Base-by-base conservation (phyloP, 768 basidiomycete genomes). In the Termitomyces sp. region DNA sequence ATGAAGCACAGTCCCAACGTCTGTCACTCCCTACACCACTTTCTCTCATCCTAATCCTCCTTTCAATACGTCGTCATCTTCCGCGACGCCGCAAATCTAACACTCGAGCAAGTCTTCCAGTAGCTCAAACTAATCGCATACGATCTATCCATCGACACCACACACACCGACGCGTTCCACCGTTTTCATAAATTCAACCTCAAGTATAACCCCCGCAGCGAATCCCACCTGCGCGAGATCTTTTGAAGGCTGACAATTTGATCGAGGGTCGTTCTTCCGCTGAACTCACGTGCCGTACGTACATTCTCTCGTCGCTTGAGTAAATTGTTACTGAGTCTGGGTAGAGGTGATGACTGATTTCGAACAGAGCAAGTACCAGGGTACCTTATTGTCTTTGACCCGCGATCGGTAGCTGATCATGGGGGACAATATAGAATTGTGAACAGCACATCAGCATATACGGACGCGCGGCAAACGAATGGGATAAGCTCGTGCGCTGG, bases 401-500 rank as follows among this genome's bases (percentile, higher is more conserved):
- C n/a, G n/a, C n/a, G n/a, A n/a, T n/a, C n/a, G n/a, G n/a, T n/a
- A n/a, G n/a, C n/a, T n/a, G n/a, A n/a, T n/a, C n/a, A n/a, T n/a
- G n/a, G n/a, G n/a, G n/a, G n/a, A n/a, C n/a, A n/a, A n/a, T n/a
- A n/a, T n/a, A 93, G 89, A 95, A 95, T 64, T 94, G 91, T 61
- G 97, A 99, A 76, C 98, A 96, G 93, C 86, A 97, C 5, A 82
- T 98, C 58, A 96, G 93, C 62, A 92, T 99, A 61, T 99, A 98
- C 65, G 97, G 95, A 3, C 84, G 93, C 58, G 81, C 80, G 2
- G 63, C 72, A 13, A 79, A 85, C 58, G 97, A 99, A 75, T 99
- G 97, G 97, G 97, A 98, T 78, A 98, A 98, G 68, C 78, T 99
- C 6, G 94, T 98, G 41, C 85, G 97, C 55, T 98, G 97, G 97